Conservation (phyloP, 1,284 basidiomycete species). For the Hymenochaete sp. region DNA sequence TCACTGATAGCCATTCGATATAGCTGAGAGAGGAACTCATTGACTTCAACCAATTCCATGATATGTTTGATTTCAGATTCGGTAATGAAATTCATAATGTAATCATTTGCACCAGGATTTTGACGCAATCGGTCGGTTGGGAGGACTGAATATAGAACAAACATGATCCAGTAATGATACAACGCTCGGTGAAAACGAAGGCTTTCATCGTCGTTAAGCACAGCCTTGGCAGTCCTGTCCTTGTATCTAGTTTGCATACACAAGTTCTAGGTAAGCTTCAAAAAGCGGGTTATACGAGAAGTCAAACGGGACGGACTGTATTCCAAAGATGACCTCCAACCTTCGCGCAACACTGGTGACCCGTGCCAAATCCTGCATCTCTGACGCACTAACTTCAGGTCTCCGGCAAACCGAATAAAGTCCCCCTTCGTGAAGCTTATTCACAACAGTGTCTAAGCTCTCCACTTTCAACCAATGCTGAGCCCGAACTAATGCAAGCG, state of each 20-base stretch:
- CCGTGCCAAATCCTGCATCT: slow-evolving; percentile 5
- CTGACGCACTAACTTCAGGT: slow-evolving; percentile 1
- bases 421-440: background rate
- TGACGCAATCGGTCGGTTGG: too few relatives aligned
- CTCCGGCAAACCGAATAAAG: slow-evolving; percentile 8
- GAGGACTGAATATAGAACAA: too few relatives aligned
- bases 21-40: slow-evolving; percentile 6
- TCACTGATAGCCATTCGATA: too few relatives aligned
- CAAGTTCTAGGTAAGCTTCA: background rate
- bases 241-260: slow-evolving; percentile 4
- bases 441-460: too few relatives aligned
- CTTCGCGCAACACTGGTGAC: slow-evolving; percentile 4
- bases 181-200: slow-evolving; percentile 10
- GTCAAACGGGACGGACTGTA: background rate
- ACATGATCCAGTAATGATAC: slow-evolving; percentile 10
- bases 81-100: too few relatives aligned
- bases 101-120: too few relatives aligned
- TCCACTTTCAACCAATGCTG: background rate
- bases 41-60: slow-evolving; percentile 2
- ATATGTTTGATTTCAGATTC: slow-evolving; percentile 1
- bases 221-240: slow-evolving; percentile 8
- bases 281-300: background rate
- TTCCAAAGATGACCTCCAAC: slow-evolving; percentile 10
- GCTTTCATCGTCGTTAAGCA: slow-evolving; percentile 8
- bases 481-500: slow-evolving; percentile 9